These are phyloP conservation scores for Phytopythium litorale DNA, from an alignment of 352 stramenopile species.

Conservation along the genomic window DNA sequence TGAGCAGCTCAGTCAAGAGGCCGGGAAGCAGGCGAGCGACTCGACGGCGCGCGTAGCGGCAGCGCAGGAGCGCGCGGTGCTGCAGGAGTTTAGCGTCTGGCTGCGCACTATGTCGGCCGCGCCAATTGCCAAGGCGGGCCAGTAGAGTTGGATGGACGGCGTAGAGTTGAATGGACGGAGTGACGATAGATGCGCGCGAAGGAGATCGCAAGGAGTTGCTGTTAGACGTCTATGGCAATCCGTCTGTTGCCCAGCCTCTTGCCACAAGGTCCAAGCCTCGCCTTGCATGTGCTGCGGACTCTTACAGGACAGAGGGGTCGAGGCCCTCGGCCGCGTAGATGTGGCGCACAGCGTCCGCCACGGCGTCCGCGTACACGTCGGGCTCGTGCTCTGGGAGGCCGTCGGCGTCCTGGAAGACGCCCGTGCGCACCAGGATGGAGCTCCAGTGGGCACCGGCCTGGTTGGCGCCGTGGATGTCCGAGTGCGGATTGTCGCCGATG, in stretches of 20 bases:
- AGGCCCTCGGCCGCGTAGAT: slow-evolving; percentile 65
- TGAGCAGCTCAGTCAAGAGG: not conserved
- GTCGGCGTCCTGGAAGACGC: slow-evolving; percentile 65
- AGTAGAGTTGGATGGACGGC: not conserved
- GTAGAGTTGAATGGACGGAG: not conserved
- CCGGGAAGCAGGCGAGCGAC: slow-evolving; percentile 6
- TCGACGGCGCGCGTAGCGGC: slow-evolving; percentile 17
- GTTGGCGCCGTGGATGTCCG: slow-evolving; percentile 88
- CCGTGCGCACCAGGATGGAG: slow-evolving; percentile 84
- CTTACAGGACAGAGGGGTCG: slow-evolving; percentile 30
- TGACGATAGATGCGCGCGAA: not conserved
- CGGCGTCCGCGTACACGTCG: slow-evolving; percentile 53
- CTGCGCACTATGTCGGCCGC: slow-evolving; percentile 46
- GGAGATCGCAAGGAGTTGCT: not conserved
- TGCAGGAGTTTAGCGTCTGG: slow-evolving; percentile 80
- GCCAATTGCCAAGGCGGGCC: not conserved
- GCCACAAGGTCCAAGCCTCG: not conserved
- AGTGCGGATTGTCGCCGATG: slow-evolving; percentile 86
- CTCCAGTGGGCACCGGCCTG: slow-evolving; percentile 76
- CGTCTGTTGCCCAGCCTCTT: not conserved
- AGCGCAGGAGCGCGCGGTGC: slow-evolving; percentile 69
- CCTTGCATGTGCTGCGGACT: not conserved
- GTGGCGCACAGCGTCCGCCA: slow-evolving; percentile 76
- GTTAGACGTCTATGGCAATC: not conserved
- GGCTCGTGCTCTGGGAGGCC: slow-evolving; percentile 59